A percentile compares a stretch with the other conserved stretches of the same genome.
Conservation (phyloP, 257 asterid genomes). For the Scutellaria galericulata region DNA sequence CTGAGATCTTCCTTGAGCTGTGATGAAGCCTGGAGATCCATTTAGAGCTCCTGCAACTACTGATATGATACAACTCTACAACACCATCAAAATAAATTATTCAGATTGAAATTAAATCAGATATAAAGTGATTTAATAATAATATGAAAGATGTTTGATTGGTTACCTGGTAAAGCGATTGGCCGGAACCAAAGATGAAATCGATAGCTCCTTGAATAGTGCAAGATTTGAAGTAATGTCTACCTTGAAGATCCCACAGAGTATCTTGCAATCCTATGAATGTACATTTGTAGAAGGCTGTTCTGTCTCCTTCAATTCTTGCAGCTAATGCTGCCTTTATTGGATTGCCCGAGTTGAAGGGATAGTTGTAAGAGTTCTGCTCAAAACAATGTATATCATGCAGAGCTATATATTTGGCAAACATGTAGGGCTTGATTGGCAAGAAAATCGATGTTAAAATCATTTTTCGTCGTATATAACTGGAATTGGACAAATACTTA, state of each 20-base stretch:
- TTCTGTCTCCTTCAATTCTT: slow-evolving; percentile 60
- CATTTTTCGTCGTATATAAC: too few species aligned
- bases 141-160: too few species aligned
- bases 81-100: too few species aligned
- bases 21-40: slow-evolving; percentile 58
- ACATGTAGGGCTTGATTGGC: too few species aligned
- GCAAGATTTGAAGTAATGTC: slow-evolving; percentile 66
- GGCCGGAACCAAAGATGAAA: slow-evolving; percentile 81
- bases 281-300: slow-evolving; percentile 52
- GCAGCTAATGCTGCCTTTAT: slow-evolving; percentile 58
- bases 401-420: too few species aligned
- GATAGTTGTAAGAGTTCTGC: slow-evolving; percentile 71
- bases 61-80: slow-evolving; percentile 62
- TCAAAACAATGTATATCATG: too few species aligned
- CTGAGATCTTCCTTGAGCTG: slow-evolving; percentile 65
- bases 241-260: slow-evolving; percentile 69
- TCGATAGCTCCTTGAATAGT: slow-evolving; percentile 72
- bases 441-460: too few species aligned
- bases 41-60: slow-evolving; percentile 41
- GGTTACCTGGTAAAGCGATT: slow-evolving; percentile 51
- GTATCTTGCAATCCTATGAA: slow-evolving; percentile 78
- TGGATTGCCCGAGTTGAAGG: slow-evolving; percentile 38
- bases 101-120: too few species aligned
- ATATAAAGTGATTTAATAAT: too few species aligned
- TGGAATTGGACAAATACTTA: too few species aligned